phyloP scores from a whole-genome alignment of 2,329 filamentous ascomycete genomes.

The Nemania sp. region DNA sequence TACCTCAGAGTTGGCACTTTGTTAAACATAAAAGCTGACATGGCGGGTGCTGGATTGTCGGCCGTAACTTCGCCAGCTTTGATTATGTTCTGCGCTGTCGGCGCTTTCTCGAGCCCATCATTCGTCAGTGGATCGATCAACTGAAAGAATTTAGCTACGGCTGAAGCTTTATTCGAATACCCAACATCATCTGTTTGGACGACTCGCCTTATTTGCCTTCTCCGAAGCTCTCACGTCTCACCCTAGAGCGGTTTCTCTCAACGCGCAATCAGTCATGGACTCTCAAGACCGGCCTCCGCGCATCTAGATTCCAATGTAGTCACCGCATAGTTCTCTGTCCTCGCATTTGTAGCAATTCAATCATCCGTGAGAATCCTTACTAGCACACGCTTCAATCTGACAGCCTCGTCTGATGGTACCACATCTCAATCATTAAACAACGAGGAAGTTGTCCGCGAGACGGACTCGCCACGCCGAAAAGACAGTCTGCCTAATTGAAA shows the following conservation, averaged over 20 bases:
- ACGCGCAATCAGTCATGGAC: conserved; percentile 44
- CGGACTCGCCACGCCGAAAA: conserved; percentile 19
- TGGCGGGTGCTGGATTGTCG: conserved; percentile 31
- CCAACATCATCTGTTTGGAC: too few species aligned
- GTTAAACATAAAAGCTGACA: conserved; percentile 2
- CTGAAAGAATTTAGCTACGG: conserved; percentile 10
- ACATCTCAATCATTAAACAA: conserved; percentile 37
- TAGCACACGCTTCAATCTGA: conserved; percentile 44
- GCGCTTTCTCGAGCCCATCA: conserved; percentile 40
- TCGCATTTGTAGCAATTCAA: conserved; percentile 45
- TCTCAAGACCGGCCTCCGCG: conserved; percentile 35
- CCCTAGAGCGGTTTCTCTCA: too few species aligned
- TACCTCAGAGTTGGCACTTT: too few species aligned
- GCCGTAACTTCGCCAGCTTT: conserved; percentile 36
- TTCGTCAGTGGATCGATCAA: conserved; percentile 36
- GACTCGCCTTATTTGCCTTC: too few species aligned
- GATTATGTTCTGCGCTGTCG: conserved; percentile 40
- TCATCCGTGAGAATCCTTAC: conserved; percentile 45
- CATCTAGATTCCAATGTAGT: conserved; percentile 40
- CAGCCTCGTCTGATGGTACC: conserved; percentile 34
- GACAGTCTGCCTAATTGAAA: conserved; percentile 38
- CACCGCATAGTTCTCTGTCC: conserved; percentile 39
- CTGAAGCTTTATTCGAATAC: conserved; percentile 28
- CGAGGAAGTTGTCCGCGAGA: conserved; percentile 40
- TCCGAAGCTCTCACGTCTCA: too few species aligned